Evolutionary conservation across 2,329 filamentous ascomycete genomes (phyloP).

Genomic region (Calonectria hongkongensis): DNA sequence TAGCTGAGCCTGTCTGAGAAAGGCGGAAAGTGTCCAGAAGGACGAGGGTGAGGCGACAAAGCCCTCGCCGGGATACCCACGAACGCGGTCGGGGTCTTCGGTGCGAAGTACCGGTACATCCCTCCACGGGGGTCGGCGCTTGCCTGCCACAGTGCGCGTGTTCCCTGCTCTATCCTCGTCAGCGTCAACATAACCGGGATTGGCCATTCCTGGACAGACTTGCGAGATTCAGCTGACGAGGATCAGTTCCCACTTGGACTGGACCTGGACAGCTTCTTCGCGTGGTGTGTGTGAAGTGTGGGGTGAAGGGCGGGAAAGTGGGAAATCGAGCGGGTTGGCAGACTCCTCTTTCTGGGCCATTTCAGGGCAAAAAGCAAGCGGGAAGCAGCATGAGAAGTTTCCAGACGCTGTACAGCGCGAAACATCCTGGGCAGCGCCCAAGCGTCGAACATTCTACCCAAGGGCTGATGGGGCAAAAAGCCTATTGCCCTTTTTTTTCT

Average conservation of each 20-base stretch:
- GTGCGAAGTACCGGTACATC: constrained; percentile 51
- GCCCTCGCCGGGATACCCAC: constrained; percentile 42
- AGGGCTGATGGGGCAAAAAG: constrained; percentile 20
- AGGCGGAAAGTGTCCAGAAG: constrained; percentile 13
- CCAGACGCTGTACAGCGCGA: constrained; percentile 35
- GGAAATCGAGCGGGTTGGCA: constrained; percentile 2
- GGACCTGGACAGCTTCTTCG: constrained; percentile 10
- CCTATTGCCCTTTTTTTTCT: constrained; percentile 27
- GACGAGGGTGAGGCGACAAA: constrained; percentile 41
- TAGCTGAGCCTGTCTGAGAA: constrained; percentile 20
- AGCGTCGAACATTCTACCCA: constrained; percentile 37
- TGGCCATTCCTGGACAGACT: constrained; percentile 46
- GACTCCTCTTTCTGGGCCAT: constrained; percentile 27
- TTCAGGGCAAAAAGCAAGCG: constrained; percentile 37
- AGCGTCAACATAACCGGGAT: constrained; percentile 41
- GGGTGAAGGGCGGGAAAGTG: constrained; percentile 24
- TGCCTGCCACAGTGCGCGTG: constrained; percentile 51
- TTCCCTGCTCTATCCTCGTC: constrained; percentile 41
- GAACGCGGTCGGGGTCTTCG: constrained; percentile 50
- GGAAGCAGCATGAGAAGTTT: constrained; percentile 34
- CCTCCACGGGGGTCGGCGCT: constrained; percentile 17
- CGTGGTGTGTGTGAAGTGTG: constrained; percentile 21
- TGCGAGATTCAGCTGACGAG: constrained; percentile 47
- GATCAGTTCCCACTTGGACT: constrained; percentile 36
- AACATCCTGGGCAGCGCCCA: constrained; percentile 28